phyloP scores from a whole-genome alignment of 2,329 filamentous ascomycete genomes.

The Fusarium sp. region DNA sequence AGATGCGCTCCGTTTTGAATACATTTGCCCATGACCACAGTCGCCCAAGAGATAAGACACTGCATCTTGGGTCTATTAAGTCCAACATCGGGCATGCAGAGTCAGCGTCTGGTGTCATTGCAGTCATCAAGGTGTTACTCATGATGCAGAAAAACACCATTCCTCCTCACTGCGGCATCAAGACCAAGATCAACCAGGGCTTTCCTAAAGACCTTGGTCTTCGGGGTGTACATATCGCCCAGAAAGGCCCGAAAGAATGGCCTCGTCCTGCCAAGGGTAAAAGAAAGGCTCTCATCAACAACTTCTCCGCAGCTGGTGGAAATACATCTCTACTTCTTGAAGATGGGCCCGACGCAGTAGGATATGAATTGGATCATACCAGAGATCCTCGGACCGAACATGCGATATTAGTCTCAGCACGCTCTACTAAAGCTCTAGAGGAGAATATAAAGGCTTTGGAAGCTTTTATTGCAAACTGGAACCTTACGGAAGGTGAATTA shows the following conservation, averaged over 20 bases:
- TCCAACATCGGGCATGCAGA: slow-evolving; percentile 72
- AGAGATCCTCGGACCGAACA: neutral
- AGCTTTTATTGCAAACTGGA: neutral
- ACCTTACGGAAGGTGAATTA: neutral
- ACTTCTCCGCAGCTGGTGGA: slow-evolving; percentile 10
- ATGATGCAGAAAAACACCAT: slow-evolving; percentile 15
- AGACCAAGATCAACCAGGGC: slow-evolving; percentile 6
- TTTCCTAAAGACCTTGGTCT: neutral
- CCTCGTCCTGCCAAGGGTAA: neutral
- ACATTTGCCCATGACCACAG: slow-evolving; percentile 65
- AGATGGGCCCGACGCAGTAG: neutral
- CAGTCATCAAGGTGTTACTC: slow-evolving; percentile 3
- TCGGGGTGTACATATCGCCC: neutral
- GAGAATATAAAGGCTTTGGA: neutral
- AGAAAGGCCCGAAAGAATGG: neutral
- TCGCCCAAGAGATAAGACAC: slow-evolving; percentile 60
- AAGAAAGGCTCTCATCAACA: neutral
- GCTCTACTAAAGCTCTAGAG: neutral
- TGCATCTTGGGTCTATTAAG: slow-evolving; percentile 74
- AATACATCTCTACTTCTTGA: slow-evolving; percentile 1
- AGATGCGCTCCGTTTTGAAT: slow-evolving; percentile 81
- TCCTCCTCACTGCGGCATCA: slow-evolving; percentile 42
- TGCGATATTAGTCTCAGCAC: neutral
- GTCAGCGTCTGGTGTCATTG: neutral
- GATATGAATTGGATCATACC: neutral